Base-by-base conservation (phyloP, 23 red algal genomes). In the Gracilariopsis chorda region DNA sequence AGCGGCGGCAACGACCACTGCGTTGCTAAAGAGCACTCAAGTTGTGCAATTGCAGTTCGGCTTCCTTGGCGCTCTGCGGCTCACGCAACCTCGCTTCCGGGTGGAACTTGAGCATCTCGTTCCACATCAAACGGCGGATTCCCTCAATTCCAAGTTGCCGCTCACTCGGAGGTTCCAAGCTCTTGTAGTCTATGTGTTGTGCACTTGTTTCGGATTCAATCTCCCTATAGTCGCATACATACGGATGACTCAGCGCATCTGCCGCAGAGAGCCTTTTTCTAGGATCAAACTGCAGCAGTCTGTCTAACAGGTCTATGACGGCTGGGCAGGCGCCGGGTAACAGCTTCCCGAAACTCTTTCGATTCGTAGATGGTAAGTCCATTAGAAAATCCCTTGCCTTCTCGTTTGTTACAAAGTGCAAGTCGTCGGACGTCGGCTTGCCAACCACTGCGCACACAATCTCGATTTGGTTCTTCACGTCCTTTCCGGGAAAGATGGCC, bases 391-490 rank as follows among this genome's bases (percentile, higher is more conserved):
- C 79, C 24, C 82, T 83, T 35, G 91, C 95, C 57, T 73, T 43
- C 20, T 48, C 35, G 51, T 86, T 87, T n/a, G 47, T 63, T 7
- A 98, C 77, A 48, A 65, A 44, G 7, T 36, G 34, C 73, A 94
- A 71, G 21, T 91, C 63, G 17, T 90, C 64, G 49, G 14, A 48
- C 2, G 37, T 68, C 19, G 95, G 95, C 59, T 98, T 98, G 36
- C 93, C 93, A 5, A 87, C 52, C 24, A 92, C 51, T 14, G 37
- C 37, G 76, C 85, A 90, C 14, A 90, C 85, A 23, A 82, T 9
- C 56, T 95, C 82, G 12, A 99, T 70, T 46, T 99, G 97, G 65
- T 99, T 81, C 80, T 95, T 93, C 14, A 94, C 94, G 71, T 99
- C 97, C 10, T 59, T 80, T 2, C 97, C 97, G 30, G 79, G 83